Base-by-base conservation (phyloP, 352 stramenopile species). In the Phytophthora pluvialis region DNA sequence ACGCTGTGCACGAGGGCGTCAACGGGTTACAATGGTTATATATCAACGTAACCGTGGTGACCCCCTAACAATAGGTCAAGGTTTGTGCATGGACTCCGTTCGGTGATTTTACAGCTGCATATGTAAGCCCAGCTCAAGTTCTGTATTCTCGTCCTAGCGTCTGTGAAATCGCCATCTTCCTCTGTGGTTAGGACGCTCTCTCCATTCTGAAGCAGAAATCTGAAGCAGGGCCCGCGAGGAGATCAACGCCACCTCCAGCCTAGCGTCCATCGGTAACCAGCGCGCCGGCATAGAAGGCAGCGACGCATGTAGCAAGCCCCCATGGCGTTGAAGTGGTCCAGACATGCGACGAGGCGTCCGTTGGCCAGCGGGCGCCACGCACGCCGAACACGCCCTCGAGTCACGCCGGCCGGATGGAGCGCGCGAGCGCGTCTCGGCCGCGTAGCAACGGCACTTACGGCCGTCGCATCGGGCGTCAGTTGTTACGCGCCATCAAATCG, bases 251-350 rank as follows among this genome's bases (percentile, higher is more conserved):
- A n/a, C n/a, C n/a, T n/a, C n/a, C n/a, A n/a, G 38, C 38, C 9
- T 25, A n/a, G 7, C 31, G 31, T 7, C 31, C 31, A 35, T 7
- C 31, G 36, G 15, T 29, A 32, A 16, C 38, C 38, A 44, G 12
- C 15, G 18, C 40, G 15, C 40, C 40, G 40, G 16, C 10, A 46
- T 46, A 15, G 40, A 29, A 46, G 18, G 16, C 42, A n/a, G 26
- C 11, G 29, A 28, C 4, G 8, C 31, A 40, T 21, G 7, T 29
- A 11, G 21, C 21, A 21, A 21, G 21, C 21, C 21, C 21, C 21
- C 21, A 21, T 51, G 21, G 1, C 31, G 40, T 67, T 67, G 60
- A 62, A 67, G 60, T 62, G 40, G 40, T 32, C 25, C 31, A 67
- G 60, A 55, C 33, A 62, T 55, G 60, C 50, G 60, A 62, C 57